These are phyloP conservation scores for Cymbopogon citratus DNA, from an alignment of 176 grass and related monocot species.

Conservation along the genomic window DNA sequence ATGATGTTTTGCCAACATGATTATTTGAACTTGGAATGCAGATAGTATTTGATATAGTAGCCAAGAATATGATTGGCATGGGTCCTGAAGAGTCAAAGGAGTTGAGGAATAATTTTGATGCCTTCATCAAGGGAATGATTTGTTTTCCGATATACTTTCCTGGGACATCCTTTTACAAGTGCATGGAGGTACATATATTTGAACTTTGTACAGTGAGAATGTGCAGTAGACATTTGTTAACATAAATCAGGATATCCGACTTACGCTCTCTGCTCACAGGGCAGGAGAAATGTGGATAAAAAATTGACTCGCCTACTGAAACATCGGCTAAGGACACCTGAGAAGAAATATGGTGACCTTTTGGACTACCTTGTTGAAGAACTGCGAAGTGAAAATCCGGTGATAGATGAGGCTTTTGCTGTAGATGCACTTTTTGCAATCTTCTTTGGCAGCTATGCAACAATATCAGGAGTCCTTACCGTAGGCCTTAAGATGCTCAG, in stretches of 20 bases:
- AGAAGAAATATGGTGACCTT: slow-evolving; percentile 9
- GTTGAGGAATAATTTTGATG: not conserved
- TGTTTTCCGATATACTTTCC: slow-evolving; percentile 10
- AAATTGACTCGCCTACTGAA: not conserved
- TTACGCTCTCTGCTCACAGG: not conserved
- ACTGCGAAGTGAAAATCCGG: not conserved
- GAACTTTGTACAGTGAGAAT: not conserved
- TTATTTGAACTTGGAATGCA: too few species aligned
- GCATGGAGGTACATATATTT: slow-evolving; percentile 7
- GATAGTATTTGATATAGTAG: not conserved
- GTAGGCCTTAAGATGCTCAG: not conserved
- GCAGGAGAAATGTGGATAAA: not conserved
- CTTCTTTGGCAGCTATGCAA: not conserved
- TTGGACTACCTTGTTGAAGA: slow-evolving; percentile 16
- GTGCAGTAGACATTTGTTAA: too few species aligned
- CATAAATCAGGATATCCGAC: too few species aligned
- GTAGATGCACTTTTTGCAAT: not conserved
- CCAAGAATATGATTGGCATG: not conserved
- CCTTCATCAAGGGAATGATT: not conserved
- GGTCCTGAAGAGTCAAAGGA: not conserved
- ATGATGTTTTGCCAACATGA: too few species aligned
- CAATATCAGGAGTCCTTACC: not conserved
- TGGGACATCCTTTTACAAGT: slow-evolving; percentile 19
- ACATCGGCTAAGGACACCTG: not conserved
- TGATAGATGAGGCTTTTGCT: not conserved